Evolutionary conservation across 2,329 filamentous ascomycete genomes (phyloP).

Genomic region (Colletotrichum phormii): DNA sequence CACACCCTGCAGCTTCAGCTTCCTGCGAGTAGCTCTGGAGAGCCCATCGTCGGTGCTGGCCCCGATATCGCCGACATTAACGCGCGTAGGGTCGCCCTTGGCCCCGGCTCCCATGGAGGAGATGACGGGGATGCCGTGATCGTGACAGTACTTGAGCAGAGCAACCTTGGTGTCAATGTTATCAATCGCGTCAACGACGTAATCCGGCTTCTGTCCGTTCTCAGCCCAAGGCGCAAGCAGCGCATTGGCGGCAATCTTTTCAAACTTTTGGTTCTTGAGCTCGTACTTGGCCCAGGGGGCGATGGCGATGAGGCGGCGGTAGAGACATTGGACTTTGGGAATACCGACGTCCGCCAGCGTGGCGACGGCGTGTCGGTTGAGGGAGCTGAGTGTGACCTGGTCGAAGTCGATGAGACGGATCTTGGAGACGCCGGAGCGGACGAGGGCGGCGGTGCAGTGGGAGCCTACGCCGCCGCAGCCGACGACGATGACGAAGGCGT

Average conservation of each 20-base stretch:
- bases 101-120: conserved; percentile 97
- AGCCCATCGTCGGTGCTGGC: conserved; percentile 88
- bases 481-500: conserved; percentile 87
- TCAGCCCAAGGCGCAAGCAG: conserved; percentile 76
- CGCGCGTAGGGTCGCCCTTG: conserved; percentile 86
- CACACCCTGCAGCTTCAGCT: conserved; percentile 82
- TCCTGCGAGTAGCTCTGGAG: conserved; percentile 84
- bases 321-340: conserved; percentile 89
- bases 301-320: conserved; percentile 83
- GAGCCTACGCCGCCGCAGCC: conserved; percentile 96
- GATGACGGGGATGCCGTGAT: conserved; percentile 82
- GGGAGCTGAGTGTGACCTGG: conserved; percentile 92
- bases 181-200: conserved; percentile 96
- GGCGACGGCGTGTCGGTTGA: conserved; percentile 96
- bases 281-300: conserved; percentile 94
- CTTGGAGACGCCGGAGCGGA: conserved; percentile 88
- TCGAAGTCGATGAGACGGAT: conserved; percentile 96
- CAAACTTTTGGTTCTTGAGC: conserved; percentile 85
- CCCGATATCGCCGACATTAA: conserved; percentile 93
- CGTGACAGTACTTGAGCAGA: conserved; percentile 87
- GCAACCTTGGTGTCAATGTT: conserved; percentile 98
- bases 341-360: conserved; percentile 94
- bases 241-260: conserved; percentile 70
- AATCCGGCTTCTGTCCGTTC: conserved; percentile 77
- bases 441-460: conserved; percentile 87